Evolutionary conservation across 306 rosid species (phyloP).

Genomic region (Vigna radiata): DNA sequence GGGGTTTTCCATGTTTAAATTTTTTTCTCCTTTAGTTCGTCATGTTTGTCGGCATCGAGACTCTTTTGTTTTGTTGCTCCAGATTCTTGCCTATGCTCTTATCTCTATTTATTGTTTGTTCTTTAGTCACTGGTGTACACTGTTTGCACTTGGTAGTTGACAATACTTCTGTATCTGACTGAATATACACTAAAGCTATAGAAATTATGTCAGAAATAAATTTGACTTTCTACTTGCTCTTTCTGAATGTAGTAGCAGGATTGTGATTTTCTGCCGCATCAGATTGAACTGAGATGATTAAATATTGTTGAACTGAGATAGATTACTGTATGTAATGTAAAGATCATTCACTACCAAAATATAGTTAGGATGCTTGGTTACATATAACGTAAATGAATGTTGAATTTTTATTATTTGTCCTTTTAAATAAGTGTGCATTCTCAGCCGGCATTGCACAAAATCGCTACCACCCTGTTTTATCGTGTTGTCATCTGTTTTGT

Average conservation of each 20-base stretch:
- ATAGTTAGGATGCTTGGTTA: conserved; percentile 8
- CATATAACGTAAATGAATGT: background rate
- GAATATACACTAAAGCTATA: conserved; percentile 1
- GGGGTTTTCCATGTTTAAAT: background rate
- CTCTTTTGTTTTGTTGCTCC: conserved; percentile 1
- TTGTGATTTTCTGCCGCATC: background rate
- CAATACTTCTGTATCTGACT: conserved; percentile 2
- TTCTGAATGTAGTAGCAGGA: conserved; percentile 1
- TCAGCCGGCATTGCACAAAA: background rate
- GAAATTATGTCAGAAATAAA: conserved; percentile 1
- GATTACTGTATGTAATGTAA: conserved; percentile 1
- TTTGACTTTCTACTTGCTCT: conserved; percentile 9
- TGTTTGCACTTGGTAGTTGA: background rate
- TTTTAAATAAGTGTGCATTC: background rate
- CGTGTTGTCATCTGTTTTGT: no score
- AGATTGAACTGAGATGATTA: background rate
- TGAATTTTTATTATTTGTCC: background rate
- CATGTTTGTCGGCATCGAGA: conserved; percentile 2
- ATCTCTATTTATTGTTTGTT: background rate
- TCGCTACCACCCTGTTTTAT: no score
- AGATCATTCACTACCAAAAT: conserved; percentile 4
- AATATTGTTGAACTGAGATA: background rate
- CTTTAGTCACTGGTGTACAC: background rate
- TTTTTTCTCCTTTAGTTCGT: background rate
- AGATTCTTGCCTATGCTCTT: background rate